Percentiles rank a stretch among this genome's conserved stretches.
Conservation (phyloP, 31 red algal species). For the Endocladia muricata region DNA sequence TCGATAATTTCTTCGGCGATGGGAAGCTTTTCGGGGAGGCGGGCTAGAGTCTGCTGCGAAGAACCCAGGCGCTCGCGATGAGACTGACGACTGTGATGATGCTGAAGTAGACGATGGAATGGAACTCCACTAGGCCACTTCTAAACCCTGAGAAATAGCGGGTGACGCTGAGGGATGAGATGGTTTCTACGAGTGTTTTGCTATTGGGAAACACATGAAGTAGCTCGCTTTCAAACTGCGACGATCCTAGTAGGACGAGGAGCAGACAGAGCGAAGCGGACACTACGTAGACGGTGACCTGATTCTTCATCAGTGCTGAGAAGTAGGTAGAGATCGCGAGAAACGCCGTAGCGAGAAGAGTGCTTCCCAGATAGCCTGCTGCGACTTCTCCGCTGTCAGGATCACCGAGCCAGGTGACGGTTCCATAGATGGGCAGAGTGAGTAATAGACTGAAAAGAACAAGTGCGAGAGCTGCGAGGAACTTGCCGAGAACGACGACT, state of each 20-base stretch:
- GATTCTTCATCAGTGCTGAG: slow-evolving; percentile 7
- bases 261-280: background rate
- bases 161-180: too few relatives aligned
- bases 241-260: background rate
- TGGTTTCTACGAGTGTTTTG: too few relatives aligned
- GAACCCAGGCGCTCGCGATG: too few relatives aligned
- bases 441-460: slow-evolving; percentile 1
- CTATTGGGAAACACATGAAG: too few relatives aligned
- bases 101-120: too few relatives aligned
- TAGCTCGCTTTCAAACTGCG: too few relatives aligned
- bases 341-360: background rate
- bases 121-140: too few relatives aligned
- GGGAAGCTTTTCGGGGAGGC: too few relatives aligned
- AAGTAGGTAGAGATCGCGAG: background rate
- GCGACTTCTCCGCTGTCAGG: background rate
- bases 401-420: background rate
- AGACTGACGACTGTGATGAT: too few relatives aligned
- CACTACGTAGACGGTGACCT: slow-evolving; percentile 6
- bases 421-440: background rate
- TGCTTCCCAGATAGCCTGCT: slow-evolving; percentile 7
- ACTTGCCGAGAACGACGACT: slow-evolving; percentile 17
- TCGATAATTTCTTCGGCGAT: too few relatives aligned
- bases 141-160: too few relatives aligned
- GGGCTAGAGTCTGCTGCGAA: too few relatives aligned
- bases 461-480: background rate